Percentiles rank a stretch among this genome's conserved stretches.
Evolutionary conservation across 345 rosid species (phyloP).

Genomic region (Ceriops decandra): DNA sequence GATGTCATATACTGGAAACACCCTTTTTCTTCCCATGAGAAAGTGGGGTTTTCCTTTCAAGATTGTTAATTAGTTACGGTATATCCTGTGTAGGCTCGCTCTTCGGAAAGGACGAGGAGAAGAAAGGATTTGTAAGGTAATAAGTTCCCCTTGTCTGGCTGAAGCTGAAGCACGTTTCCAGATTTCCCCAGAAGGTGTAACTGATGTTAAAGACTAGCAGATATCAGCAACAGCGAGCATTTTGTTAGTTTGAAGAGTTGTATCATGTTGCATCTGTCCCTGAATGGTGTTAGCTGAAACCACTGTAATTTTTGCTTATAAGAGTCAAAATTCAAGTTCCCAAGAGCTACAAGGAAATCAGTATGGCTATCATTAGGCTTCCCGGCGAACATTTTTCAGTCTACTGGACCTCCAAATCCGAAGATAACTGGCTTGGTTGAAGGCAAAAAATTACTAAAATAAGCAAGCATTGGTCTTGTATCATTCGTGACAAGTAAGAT

Average conservation of each 20-base stretch:
- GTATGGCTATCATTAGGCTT: no score
- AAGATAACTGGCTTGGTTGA: no score
- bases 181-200: constrained; percentile 76
- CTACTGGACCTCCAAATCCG: no score
- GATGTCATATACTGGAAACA: not conserved
- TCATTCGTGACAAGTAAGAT: no score
- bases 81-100: constrained; percentile 51
- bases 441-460: no score
- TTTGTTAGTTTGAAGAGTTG: not conserved
- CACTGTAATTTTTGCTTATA: no score
- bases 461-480: no score
- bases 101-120: constrained; percentile 93
- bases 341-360: no score
- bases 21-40: not conserved
- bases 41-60: not conserved
- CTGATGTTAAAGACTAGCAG: constrained; percentile 65
- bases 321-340: no score
- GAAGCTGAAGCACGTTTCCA: constrained; percentile 97
- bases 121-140: constrained; percentile 93
- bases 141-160: constrained; percentile 90
- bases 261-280: no score
- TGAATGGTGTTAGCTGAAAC: no score
- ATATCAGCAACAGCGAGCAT: not conserved
- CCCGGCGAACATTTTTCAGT: no score
- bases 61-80: not conserved